Base-by-base conservation (phyloP, 78 protist genomes). In the Paratrimastix pyriformis region DNA sequence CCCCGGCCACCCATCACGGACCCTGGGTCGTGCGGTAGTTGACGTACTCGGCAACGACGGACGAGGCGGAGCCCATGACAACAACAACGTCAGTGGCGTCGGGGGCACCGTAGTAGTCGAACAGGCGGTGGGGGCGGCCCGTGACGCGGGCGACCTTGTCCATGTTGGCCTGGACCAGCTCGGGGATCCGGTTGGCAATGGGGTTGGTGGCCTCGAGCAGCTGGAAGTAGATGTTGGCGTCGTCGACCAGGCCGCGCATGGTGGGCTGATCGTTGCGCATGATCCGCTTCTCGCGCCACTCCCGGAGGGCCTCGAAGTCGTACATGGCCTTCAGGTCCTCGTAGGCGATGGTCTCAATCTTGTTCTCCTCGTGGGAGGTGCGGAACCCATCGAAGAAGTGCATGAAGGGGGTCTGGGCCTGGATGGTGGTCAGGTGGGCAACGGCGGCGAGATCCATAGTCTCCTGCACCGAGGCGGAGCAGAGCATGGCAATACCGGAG, bases 321-420 rank as follows among this genome's bases (percentile, higher is more conserved):
- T 29, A 29, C 68, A 62, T 62, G 26, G 15, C 68, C 13, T 33
- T 62, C 68, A 62, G 11, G 68, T 26, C 75, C 44, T 87, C 88
- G 52, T 55, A 52, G 39, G 76, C 6, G n/a, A 70, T 43, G n/a
- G 35, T 7, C 24, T 39, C 26, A 46, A 87, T 75, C 62, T 83
- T 83, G 38, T 65, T 6, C 30, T 82, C 32, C 46, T 75, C 89
- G 77, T 74, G 86, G 43, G 79, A 55, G 0, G 76, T 64, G 11
- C 91, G 79, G 83, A 76, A 80, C 0, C 91, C 91, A 48, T 87
- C 91, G 57, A 81, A 87, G 73, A 87, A 84, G 74, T 87, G 91
- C 24, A 82, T 0, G 60, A 87, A 69, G 24, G 91, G 91, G 5
- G 81, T 39, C 3, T 45, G 32, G 8, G 80, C 26, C 50, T 81